Evolutionary conservation across 441 rosid species (phyloP), one percentile per base, ranked within the genome.

Genomic region (Metrosideros polymorpha): DNA sequence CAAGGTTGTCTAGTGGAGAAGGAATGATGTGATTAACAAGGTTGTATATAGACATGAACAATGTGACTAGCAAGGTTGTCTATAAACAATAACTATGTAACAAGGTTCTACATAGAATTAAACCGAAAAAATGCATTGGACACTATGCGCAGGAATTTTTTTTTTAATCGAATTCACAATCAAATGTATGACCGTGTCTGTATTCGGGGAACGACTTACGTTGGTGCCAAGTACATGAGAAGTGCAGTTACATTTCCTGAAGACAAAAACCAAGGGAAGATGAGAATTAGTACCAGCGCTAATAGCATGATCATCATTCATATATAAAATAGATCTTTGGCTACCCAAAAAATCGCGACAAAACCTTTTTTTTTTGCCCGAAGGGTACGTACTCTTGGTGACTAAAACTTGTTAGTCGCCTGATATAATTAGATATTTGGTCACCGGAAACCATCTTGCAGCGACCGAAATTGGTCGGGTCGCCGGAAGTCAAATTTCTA

Each of bases 191-290:
- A 22, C 14, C 6, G 8, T 22, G 79, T 39, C 79, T 71, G 27
- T 39, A 22, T 39, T 39, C 25, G 79, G 49, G 79, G 17, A 71
- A 71, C 17, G 17, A 85, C 86, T 85, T 35, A 85, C 86, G 47
- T 24, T 22, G 86, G 86, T 32, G 82, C 82, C 86, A 66, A 66
- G 86, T 27, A 85, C 82, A 85, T n/a, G 86, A 50, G 76, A n/a
- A 85, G 59, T 1, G 86, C 57, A 17, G 86, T 85, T 6, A 27
- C 82, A 29, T 85, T 66, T 57, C 83, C 86, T 85, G 82, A 30
- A 35, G 50, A 35, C 45, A 84, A 71, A 56, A 71, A 39, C n/a
- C 79, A 39, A 71, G n/a, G 15, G 49, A 71, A 71, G 47, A 66
- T 27, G 39, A 61, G 27, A 66, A 32, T 71, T 43, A 71, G 27